Evolutionary conservation across 106 monocot species (phyloP).

Genomic region (Dendrobium nobile): DNA sequence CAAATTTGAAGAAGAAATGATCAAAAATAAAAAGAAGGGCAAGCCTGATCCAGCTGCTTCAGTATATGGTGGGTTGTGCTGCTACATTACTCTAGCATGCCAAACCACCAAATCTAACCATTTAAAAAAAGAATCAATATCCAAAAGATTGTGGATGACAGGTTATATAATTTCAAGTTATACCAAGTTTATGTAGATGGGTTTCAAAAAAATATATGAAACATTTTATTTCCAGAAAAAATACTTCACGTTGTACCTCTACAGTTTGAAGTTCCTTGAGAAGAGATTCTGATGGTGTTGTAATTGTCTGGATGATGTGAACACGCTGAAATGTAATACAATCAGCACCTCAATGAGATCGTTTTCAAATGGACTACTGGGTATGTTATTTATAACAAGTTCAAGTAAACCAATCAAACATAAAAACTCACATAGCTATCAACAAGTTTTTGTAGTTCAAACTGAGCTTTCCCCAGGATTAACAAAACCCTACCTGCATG

Average conservation of each 20-base stretch:
- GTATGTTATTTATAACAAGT: constrained; percentile 3
- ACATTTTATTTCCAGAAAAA: not conserved
- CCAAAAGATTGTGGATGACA: no score
- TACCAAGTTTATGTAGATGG: no score
- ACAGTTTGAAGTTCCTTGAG: constrained; percentile 67
- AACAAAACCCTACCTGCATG: constrained; percentile 44
- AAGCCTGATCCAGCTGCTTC: no score
- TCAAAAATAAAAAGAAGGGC: no score
- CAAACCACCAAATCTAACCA: no score
- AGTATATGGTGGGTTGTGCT: no score
- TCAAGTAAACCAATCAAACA: not conserved
- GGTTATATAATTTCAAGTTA: no score
- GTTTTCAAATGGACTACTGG: not conserved
- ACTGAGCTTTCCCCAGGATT: constrained; percentile 55
- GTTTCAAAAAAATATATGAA: no score
- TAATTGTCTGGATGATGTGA: constrained; percentile 62
- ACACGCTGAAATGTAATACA: constrained; percentile 40
- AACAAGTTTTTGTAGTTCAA: constrained; percentile 67
- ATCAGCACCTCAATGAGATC: not conserved
- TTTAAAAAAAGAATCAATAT: not conserved
- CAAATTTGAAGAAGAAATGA: no score
- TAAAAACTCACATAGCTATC: constrained; percentile 55
- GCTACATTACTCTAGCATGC: no score
- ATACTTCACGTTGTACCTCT: constrained; percentile 41
- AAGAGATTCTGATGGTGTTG: constrained; percentile 70